phyloP scores from a whole-genome alignment of 2,329 filamentous ascomycete species.

The Corynespora cassiicola region DNA sequence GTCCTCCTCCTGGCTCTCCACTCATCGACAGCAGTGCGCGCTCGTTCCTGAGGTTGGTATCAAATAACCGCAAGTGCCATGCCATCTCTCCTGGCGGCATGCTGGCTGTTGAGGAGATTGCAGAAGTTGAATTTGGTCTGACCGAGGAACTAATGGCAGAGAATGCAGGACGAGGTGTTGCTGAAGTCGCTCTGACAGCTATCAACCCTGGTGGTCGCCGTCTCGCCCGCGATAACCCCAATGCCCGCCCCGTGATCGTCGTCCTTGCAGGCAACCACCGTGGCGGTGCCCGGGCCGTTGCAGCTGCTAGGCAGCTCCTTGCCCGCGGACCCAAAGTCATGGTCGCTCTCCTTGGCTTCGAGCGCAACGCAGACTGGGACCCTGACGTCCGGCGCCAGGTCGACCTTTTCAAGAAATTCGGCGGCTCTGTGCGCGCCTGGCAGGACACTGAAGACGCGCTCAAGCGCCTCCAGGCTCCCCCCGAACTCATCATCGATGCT shows the following conservation, averaged over 20 bases:
- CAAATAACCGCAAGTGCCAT: constrained; percentile 62
- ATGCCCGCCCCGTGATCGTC: constrained; percentile 66
- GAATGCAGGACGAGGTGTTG: constrained; percentile 87
- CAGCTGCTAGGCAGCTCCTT: constrained; percentile 83
- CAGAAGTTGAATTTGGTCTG: constrained; percentile 83
- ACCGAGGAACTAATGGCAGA: constrained; percentile 91
- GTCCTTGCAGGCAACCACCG: constrained; percentile 96
- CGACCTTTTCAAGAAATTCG: constrained; percentile 82
- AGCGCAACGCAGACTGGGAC: constrained; percentile 80
- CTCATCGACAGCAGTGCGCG: constrained; percentile 31
- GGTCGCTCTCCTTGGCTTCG: constrained; percentile 83
- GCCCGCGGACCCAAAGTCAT: constrained; percentile 83
- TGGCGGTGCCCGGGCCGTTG: constrained; percentile 82
- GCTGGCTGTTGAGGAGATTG: constrained; percentile 90
- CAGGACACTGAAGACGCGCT: constrained; percentile 61
- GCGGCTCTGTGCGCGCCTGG: constrained; percentile 73
- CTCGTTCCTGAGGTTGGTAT: constrained; percentile 57
- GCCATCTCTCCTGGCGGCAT: constrained; percentile 77
- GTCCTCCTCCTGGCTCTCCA: constrained; percentile 47
- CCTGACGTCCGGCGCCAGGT: constrained; percentile 83
- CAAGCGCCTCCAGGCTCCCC: constrained; percentile 65
- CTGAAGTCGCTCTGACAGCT: constrained; percentile 77
- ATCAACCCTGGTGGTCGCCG: constrained; percentile 66
- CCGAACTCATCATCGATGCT: constrained; percentile 87
- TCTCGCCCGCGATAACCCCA: constrained; percentile 55